A percentile compares a stretch with the other conserved stretches of the same genome.
Evolutionary conservation across 2,329 filamentous ascomycete species (phyloP).

Genomic region (Fusarium sp.): DNA sequence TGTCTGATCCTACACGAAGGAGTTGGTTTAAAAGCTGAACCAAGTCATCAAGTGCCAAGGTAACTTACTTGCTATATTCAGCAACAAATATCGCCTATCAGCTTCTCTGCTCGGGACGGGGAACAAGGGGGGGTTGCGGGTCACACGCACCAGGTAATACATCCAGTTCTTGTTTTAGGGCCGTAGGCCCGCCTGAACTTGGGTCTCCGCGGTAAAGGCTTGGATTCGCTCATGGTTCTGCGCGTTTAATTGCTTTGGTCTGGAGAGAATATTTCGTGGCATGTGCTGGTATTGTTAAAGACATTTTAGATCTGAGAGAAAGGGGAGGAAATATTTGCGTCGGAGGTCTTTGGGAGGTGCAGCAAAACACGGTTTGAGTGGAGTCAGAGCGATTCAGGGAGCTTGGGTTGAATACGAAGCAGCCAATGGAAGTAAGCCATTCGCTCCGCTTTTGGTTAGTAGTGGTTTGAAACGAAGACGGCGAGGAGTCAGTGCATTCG

Average conservation of each 20-base stretch:
- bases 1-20: slow-evolving; percentile 31
- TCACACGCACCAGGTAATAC: slow-evolving; percentile 37
- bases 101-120: neutral
- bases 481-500: neutral
- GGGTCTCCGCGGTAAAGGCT: slow-evolving; percentile 14
- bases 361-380: neutral
- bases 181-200: slow-evolving; percentile 31
- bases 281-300: slow-evolving; percentile 1
- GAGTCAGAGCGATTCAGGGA: neutral
- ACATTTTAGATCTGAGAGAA: neutral
- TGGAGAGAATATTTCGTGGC: neutral
- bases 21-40: neutral
- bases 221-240: slow-evolving; percentile 3
- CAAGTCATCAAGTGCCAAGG: neutral
- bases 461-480: neutral
- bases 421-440: neutral
- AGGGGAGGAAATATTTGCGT: neutral
- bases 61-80: slow-evolving; percentile 23
- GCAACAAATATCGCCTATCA: neutral
- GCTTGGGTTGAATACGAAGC: neutral
- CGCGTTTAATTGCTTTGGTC: neutral
- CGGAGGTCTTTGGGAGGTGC: neutral
- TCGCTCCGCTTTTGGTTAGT: neutral
- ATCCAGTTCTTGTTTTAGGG: slow-evolving; percentile 38
- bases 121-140: neutral